Conservation (phyloP, 2,329 filamentous ascomycete species). For the Macrophomina tecta region DNA sequence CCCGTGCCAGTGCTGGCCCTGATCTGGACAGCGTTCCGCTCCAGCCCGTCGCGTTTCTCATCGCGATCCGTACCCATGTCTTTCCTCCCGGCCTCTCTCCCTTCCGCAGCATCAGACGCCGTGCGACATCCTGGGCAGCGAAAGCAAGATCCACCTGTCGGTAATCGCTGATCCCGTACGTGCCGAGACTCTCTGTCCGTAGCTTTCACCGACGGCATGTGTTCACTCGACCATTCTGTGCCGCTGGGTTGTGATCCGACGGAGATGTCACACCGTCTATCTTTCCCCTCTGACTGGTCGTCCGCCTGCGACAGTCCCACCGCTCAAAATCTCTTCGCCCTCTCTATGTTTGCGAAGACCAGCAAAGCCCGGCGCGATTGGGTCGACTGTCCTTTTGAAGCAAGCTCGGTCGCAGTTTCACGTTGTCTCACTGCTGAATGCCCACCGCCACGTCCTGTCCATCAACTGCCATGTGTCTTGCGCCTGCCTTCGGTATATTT, state of each 20-base stretch:
- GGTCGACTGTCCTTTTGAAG: background rate
- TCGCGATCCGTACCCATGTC: conserved; percentile 2
- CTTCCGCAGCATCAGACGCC: background rate
- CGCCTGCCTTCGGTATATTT: background rate
- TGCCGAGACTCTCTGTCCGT: conserved; percentile 3
- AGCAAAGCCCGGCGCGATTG: background rate
- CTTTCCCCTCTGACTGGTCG: background rate
- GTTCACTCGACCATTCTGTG: conserved; percentile 13
- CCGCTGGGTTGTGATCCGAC: background rate
- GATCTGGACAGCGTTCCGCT: background rate
- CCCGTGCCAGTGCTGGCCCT: background rate
- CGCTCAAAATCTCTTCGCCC: background rate
- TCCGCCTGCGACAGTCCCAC: background rate
- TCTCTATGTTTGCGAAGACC: too few relatives aligned
- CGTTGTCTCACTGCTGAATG: background rate
- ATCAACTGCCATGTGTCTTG: conserved; percentile 7
- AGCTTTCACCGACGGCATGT: conserved; percentile 1
- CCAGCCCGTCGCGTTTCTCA: background rate
- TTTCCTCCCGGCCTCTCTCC: background rate
- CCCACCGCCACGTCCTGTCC: conserved; percentile 10
- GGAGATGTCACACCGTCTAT: conserved; percentile 7
- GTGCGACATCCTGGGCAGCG: conserved; percentile 14
- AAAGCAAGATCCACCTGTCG: conserved; percentile 14
- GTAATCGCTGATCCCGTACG: conserved; percentile 19
- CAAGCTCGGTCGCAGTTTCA: background rate